These are phyloP conservation scores for Globisporangium paddicum DNA, from an alignment of 352 stramenopile genomes.

Conservation along the genomic window DNA sequence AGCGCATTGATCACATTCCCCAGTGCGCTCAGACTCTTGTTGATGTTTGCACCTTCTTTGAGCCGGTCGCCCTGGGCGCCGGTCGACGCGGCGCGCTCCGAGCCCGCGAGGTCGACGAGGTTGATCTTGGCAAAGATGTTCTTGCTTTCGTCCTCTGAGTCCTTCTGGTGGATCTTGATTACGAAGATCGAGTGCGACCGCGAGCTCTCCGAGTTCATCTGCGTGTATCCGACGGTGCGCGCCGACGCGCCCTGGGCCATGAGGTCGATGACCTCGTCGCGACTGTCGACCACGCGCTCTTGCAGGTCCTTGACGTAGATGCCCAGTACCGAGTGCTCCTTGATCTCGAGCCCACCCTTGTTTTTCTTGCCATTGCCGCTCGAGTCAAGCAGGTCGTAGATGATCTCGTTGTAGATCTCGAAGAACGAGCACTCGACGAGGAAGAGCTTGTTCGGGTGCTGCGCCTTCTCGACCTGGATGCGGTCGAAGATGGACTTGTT, in stretches of 20 bases:
- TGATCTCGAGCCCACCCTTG: constrained; percentile 89
- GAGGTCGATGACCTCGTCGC: constrained; percentile 81
- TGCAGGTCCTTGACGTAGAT: constrained; percentile 94
- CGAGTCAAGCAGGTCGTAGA: constrained; percentile 92
- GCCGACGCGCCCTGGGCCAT: constrained; percentile 67
- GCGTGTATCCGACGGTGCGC: constrained; percentile 78
- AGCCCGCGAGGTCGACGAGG: constrained; percentile 92
- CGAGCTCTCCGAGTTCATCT: constrained; percentile 93
- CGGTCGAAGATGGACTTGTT: constrained; percentile 90
- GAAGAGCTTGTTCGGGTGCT: constrained; percentile 77
- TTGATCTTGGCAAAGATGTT: constrained; percentile 93
- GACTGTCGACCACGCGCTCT: constrained; percentile 82
- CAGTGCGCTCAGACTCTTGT: constrained; percentile 90
- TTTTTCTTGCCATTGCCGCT: constrained; percentile 84
- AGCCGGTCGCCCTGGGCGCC: constrained; percentile 86
- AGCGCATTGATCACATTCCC: constrained; percentile 94
- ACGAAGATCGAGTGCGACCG: constrained; percentile 95
- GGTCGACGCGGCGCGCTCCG: constrained; percentile 88
- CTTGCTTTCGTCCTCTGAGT: constrained; percentile 74
- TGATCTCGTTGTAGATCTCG: constrained; percentile 97
- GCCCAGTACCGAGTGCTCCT: constrained; percentile 92
- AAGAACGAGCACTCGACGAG: constrained; percentile 93
- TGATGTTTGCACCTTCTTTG: constrained; percentile 94
- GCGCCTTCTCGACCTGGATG: constrained; percentile 53
- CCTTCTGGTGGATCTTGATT: constrained; percentile 94